These are phyloP conservation scores for Cardiospermum halicacabum DNA, from an alignment of 345 rosid genomes.

Conservation along the genomic window DNA sequence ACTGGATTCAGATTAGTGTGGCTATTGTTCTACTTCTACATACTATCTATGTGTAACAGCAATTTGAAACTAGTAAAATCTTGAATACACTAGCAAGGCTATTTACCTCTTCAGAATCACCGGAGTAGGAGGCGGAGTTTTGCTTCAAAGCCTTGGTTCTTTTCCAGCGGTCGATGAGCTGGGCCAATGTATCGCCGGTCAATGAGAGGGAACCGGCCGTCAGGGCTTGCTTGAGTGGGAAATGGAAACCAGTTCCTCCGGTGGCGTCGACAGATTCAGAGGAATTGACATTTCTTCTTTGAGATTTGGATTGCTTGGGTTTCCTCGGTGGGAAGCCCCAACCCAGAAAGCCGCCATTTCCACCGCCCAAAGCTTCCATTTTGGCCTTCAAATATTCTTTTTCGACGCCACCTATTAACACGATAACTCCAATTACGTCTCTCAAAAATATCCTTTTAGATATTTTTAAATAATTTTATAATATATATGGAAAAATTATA, in stretches of 20 bases:
- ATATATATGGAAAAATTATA: too few relatives aligned
- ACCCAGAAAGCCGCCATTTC: conserved; percentile 52
- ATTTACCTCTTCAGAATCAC: conserved; percentile 25
- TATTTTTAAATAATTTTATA: too few relatives aligned
- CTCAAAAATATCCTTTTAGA: too few relatives aligned
- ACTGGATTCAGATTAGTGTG: neutral
- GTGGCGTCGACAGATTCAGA: conserved; percentile 41
- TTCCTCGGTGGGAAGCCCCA: conserved; percentile 36
- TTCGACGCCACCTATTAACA: too few relatives aligned
- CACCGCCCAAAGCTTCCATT: conserved; percentile 59
- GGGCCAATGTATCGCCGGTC: conserved; percentile 82
- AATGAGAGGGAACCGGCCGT: conserved; percentile 76
- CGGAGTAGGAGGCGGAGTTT: conserved; percentile 21
- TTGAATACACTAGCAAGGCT: too few relatives aligned
- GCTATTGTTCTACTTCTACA: neutral
- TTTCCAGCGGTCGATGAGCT: conserved; percentile 46
- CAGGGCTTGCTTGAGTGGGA: conserved; percentile 81
- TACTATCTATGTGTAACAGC: neutral
- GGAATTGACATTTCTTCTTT: conserved; percentile 34
- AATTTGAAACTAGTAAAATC: neutral
- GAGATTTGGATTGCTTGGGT: conserved; percentile 26
- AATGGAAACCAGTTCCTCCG: conserved; percentile 38
- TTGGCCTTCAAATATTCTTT: neutral
- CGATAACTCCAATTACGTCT: too few relatives aligned
- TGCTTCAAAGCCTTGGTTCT: conserved; percentile 20